phyloP scores from a whole-genome alignment of 345 rosid species.

The Citropsis articulata region DNA sequence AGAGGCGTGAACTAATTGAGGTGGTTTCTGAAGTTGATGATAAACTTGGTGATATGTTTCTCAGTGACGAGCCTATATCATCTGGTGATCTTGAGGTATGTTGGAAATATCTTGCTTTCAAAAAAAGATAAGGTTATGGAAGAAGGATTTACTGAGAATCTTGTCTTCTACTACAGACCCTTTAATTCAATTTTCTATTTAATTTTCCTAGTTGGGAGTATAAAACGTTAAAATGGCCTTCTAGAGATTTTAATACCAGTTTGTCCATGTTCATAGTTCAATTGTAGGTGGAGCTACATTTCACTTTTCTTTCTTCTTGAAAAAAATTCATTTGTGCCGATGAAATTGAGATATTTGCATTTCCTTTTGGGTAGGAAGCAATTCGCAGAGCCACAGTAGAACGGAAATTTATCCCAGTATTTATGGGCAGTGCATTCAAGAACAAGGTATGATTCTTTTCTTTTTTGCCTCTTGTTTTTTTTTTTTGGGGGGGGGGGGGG shows the following conservation, averaged over 20 bases:
- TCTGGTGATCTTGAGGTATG: slow-evolving; percentile 78
- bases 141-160: slow-evolving; percentile 4
- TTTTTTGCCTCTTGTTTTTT: background rate
- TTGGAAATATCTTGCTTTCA: slow-evolving; percentile 4
- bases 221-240: background rate
- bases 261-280: background rate
- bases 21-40: slow-evolving; percentile 96
- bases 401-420: slow-evolving; percentile 89
- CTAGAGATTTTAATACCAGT: background rate
- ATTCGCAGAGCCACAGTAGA: slow-evolving; percentile 94
- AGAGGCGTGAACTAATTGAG: slow-evolving; percentile 86
- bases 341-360: slow-evolving; percentile 8
- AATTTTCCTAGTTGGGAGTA: background rate
- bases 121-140: background rate
- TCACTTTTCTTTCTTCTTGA: background rate
- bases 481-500: background rate
- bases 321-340: background rate
- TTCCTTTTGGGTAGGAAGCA: slow-evolving; percentile 59
- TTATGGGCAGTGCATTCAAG: slow-evolving; percentile 99
- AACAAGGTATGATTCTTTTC: slow-evolving; percentile 66
- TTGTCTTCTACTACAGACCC: background rate
- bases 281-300: background rate
- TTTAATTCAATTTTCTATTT: background rate
- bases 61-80: slow-evolving; percentile 82
- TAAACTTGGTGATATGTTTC: slow-evolving; percentile 81